phyloP scores from a whole-genome alignment of 495 filamentous ascomycete species.

The Podospora comata region DNA sequence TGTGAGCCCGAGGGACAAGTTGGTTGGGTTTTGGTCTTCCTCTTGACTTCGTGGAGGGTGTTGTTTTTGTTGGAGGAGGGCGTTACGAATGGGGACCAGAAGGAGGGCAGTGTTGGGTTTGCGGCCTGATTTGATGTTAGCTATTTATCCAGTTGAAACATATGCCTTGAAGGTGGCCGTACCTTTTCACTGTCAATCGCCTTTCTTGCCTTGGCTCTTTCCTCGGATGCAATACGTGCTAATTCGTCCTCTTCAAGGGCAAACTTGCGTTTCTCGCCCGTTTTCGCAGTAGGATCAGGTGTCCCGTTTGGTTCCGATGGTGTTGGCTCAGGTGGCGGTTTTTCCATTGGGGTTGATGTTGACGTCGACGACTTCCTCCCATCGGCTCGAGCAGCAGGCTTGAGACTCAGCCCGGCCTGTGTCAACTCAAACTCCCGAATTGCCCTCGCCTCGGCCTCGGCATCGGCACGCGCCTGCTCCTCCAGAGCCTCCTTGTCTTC shows the following conservation, averaged over 20 bases:
- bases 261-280: slow-evolving; percentile 70
- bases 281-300: not conserved
- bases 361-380: slow-evolving; percentile 8
- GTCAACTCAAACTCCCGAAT: slow-evolving; percentile 62
- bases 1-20: slow-evolving; percentile 76
- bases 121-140: slow-evolving; percentile 45
- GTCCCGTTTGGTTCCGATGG: not conserved
- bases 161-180: not conserved
- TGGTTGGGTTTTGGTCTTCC: slow-evolving; percentile 66
- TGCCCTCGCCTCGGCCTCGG: slow-evolving; percentile 56
- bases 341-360: slow-evolving; percentile 13
- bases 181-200: slow-evolving; percentile 75
- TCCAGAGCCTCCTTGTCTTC: slow-evolving; percentile 55
- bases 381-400: slow-evolving; percentile 39
- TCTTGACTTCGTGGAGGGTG: slow-evolving; percentile 54
- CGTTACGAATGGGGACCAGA: slow-evolving; percentile 89
- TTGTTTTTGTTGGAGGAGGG: slow-evolving; percentile 55
- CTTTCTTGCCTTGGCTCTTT: slow-evolving; percentile 63
- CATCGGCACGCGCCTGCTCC: slow-evolving; percentile 49
- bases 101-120: slow-evolving; percentile 77
- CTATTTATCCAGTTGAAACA: not conserved
- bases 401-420: slow-evolving; percentile 66
- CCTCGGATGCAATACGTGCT: slow-evolving; percentile 63
- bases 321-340: slow-evolving; percentile 4
- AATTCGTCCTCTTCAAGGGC: slow-evolving; percentile 81